A percentile compares a stretch with the other conserved stretches of the same genome.
phyloP scores from a whole-genome alignment of 208 protist genomes.

The Leishmania martiniquensis region DNA sequence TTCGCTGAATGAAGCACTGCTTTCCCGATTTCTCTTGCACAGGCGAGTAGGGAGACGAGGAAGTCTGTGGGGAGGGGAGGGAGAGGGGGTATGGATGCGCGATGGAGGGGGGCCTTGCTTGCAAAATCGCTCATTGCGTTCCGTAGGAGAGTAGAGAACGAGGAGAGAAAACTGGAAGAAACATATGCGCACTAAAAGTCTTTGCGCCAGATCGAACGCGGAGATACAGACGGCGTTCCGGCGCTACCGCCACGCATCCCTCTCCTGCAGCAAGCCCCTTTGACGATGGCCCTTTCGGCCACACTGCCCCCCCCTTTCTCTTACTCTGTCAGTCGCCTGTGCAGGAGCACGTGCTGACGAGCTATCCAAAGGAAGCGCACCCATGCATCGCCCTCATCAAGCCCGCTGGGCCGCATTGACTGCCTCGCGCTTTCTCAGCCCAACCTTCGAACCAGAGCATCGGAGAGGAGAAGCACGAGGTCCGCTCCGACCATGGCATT shows the following conservation, averaged over 20 bases:
- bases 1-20: background rate
- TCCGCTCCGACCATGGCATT: slow-evolving; percentile 71
- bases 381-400: background rate
- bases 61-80: too few relatives aligned
- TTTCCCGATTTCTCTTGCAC: background rate
- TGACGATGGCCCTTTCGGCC: background rate
- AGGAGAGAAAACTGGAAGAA: background rate
- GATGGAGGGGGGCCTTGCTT: background rate
- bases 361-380: background rate
- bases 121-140: background rate
- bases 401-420: background rate
- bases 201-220: too few relatives aligned
- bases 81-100: background rate
- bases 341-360: slow-evolving; percentile 1
- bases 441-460: slow-evolving; percentile 47
- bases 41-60: background rate
- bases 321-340: too few relatives aligned
- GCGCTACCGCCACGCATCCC: too few relatives aligned
- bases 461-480: slow-evolving; percentile 57
- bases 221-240: background rate
- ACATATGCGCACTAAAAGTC: background rate
- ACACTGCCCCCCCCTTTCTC: too few relatives aligned
- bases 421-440: slow-evolving; percentile 13
- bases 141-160: background rate
- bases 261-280: background rate